Conservation (phyloP, 768 basidiomycete species). For the Sarcodon aspratus region DNA sequence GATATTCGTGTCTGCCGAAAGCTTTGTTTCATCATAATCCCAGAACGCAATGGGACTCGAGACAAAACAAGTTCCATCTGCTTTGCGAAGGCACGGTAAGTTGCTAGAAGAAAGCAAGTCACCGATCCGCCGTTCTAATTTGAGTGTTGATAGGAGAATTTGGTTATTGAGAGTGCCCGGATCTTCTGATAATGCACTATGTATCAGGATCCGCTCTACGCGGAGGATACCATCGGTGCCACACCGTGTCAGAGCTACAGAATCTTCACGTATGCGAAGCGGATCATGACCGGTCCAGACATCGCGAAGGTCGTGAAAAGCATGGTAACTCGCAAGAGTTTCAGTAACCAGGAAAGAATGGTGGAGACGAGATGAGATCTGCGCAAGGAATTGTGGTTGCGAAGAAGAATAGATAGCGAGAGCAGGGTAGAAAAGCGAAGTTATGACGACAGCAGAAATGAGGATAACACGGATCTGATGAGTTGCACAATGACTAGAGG, state of each 20-base stretch:
- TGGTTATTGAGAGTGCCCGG: conserved; percentile 47
- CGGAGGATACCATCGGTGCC: conserved; percentile 58
- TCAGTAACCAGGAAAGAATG: conserved; percentile 47
- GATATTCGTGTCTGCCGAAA: conserved; percentile 45
- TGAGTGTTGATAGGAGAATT: conserved; percentile 51
- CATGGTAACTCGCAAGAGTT: conserved; percentile 38
- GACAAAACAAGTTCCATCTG: conserved; percentile 49
- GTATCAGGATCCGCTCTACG: conserved; percentile 67
- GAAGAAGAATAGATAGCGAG: conserved; percentile 75
- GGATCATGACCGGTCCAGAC: conserved; percentile 59
- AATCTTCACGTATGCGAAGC: conserved; percentile 57
- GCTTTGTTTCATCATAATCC: conserved; percentile 44
- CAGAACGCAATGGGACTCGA: conserved; percentile 71
- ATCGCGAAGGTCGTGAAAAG: conserved; percentile 54
- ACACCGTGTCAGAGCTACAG: conserved; percentile 62
- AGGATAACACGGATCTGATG: conserved; percentile 87
- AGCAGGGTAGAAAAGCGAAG: conserved; percentile 85
- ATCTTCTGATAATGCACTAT: conserved; percentile 32
- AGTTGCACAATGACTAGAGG: conserved; percentile 69
- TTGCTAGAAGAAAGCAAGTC: conserved; percentile 28
- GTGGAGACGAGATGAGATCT: conserved; percentile 46
- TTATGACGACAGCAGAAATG: conserved; percentile 79
- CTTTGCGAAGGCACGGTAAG: conserved; percentile 42
- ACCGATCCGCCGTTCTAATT: conserved; percentile 49
- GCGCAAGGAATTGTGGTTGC: conserved; percentile 42